Evolutionary conservation across 257 asterid genomes (phyloP), one percentile per base, ranked within the genome.

Genomic region (Solanum sitiens): DNA sequence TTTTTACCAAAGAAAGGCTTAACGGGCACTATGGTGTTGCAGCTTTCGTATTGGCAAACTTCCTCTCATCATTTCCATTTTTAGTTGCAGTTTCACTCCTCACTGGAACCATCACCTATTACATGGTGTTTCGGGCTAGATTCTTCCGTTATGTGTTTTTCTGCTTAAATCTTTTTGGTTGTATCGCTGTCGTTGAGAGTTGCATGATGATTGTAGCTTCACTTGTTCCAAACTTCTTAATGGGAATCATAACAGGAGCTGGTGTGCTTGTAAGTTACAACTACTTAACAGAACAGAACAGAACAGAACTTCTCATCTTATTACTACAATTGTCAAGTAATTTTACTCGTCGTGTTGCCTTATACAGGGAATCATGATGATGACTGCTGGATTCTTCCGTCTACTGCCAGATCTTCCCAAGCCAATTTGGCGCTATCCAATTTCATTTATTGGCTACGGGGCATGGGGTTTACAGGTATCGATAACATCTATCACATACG

Each of bases 181-280:
- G 96, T 91, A 95, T 96, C 67, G 95, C 98, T 8, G 93, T 96
- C 92, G 99, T 96, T 70, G 99, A 96, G 90, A 94, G 99, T 76
- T 95, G 95, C 84, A 96, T 96, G 99, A 95, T 96, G 99, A 94
- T 95, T 47, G 98, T 96, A 37, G 99, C 99, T 87, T 90, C 98
- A 2, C 89, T 96, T 10, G 99, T 96, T 56, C 98, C 99, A 12
- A 96, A 96, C 92, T 96, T 96, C 95, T 75, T 96, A 89, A 94
- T 96, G 98, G 99, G 99, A 86, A 93, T 96, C 92, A 93, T 96
- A 25, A 92, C 96, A 11, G 99, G 99, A 4, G 99, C 99, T 15
- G 99, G 99, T 72, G 95, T 97, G 87, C 96, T 97, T 67, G 99
- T 97, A 91, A 94, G 97, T 89, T 10, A 32, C 40, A 47, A 83